Conservation (phyloP, 345 rosid genomes). For the Eucalyptus paniculata region DNA sequence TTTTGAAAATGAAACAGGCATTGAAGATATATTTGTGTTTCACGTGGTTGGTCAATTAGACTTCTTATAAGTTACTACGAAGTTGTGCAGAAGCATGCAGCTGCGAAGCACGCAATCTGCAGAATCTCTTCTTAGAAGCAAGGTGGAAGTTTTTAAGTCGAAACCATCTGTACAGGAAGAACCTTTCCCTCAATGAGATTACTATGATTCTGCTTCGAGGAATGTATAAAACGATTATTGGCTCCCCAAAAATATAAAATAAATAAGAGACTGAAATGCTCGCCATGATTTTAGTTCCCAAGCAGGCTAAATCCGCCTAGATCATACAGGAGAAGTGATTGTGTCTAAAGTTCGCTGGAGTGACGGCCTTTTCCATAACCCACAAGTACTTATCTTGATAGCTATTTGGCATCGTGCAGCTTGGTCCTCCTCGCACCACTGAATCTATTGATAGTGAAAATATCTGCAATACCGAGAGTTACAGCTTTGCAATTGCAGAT, state of each 20-base stretch:
- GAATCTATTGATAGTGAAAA: background rate
- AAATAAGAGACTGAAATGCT: too few relatives aligned
- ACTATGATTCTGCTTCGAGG: background rate
- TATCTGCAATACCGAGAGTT: background rate
- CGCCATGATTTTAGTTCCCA: background rate
- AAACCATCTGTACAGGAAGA: background rate
- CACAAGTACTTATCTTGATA: background rate
- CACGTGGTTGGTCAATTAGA: too few relatives aligned
- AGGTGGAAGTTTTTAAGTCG: background rate
- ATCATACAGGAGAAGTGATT: background rate
- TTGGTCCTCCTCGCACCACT: background rate
- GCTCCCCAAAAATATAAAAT: background rate
- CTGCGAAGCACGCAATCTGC: background rate
- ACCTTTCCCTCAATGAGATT: background rate
- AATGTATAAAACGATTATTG: background rate
- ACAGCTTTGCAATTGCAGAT: conserved; percentile 46
- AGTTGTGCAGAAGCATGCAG: background rate
- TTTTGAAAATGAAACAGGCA: too few relatives aligned
- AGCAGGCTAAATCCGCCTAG: background rate
- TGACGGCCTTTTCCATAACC: background rate
- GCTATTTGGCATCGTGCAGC: background rate
- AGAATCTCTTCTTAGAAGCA: background rate
- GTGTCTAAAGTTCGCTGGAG: background rate
- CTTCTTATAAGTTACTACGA: background rate
- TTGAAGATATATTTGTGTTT: too few relatives aligned